A percentile compares a stretch with the other conserved stretches of the same genome.
Conservation (phyloP, 441 rosid species). For the Melastoma candidum region DNA sequence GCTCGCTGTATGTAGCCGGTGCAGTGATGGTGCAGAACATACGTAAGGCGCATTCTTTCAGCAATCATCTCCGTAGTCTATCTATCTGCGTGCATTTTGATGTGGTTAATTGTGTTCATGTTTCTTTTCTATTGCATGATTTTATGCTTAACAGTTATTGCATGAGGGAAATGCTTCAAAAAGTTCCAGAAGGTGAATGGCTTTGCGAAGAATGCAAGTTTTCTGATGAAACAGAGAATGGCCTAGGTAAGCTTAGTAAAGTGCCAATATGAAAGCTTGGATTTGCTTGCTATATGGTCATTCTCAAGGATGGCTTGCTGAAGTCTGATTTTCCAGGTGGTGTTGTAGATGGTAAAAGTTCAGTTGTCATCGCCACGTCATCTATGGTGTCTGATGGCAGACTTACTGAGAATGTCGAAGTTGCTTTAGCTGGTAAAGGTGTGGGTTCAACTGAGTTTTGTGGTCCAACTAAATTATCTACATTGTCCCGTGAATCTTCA, state of each 20-base stretch:
- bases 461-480: conserved; percentile 33
- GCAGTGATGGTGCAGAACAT: conserved; percentile 99
- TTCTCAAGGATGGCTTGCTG: conserved; percentile 16
- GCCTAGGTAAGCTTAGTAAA: conserved; percentile 38
- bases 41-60: conserved; percentile 48
- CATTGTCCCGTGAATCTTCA: conserved; percentile 57
- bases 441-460: conserved; percentile 58
- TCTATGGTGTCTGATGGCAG: conserved; percentile 40
- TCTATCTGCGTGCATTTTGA: conserved; percentile 10
- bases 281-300: conserved; percentile 13
- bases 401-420: conserved; percentile 41
- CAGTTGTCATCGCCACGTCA: conserved; percentile 18
- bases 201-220: conserved; percentile 94
- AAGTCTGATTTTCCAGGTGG: conserved; percentile 29
- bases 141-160: conserved; percentile 62
- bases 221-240: conserved; percentile 54
- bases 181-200: conserved; percentile 92
- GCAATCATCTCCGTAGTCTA: conserved; percentile 3
- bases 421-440: conserved; percentile 44
- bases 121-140: conserved; percentile 5
- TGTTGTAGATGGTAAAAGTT: conserved; percentile 45
- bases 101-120: conserved; percentile 6
- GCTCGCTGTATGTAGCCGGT: conserved; percentile 86
- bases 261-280: background rate
- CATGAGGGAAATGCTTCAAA: conserved; percentile 83